phyloP scores from a whole-genome alignment of 1,139 yeast genomes.

The Suhomyces terraborum region DNA sequence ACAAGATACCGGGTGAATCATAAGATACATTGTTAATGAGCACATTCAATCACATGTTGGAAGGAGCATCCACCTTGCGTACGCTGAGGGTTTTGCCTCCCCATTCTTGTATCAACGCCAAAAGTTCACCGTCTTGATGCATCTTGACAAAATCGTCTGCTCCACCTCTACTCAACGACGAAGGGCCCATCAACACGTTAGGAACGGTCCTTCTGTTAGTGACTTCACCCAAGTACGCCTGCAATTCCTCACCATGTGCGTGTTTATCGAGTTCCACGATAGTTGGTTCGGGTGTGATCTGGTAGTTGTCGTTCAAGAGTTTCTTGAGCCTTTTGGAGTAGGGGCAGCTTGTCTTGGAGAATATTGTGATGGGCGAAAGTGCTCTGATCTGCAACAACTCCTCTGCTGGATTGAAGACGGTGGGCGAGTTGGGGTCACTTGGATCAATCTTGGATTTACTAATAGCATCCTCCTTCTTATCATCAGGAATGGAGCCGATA shows the following conservation, averaged over 20 bases:
- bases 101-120: conserved; percentile 57
- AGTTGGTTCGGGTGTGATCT: conserved; percentile 68
- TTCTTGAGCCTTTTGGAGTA: conserved; percentile 71
- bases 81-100: conserved; percentile 59
- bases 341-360: conserved; percentile 75
- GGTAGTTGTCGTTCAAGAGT: conserved; percentile 62
- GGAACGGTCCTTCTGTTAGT: conserved; percentile 75
- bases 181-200: conserved; percentile 62
- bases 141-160: conserved; percentile 73
- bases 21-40: too few relatives aligned
- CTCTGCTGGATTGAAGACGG: conserved; percentile 56
- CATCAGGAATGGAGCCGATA: conserved; percentile 11
- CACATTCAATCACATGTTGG: conserved; percentile 41
- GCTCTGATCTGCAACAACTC: conserved; percentile 61
- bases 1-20: too few relatives aligned
- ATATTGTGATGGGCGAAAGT: conserved; percentile 69
- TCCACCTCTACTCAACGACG: conserved; percentile 64
- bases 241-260: conserved; percentile 62
- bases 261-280: conserved; percentile 85
- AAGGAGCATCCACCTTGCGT: conserved; percentile 57
- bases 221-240: conserved; percentile 54
- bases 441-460: conserved; percentile 12
- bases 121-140: conserved; percentile 57
- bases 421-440: conserved; percentile 11
- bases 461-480: conserved; percentile 14